Evolutionary conservation across 805 yeast genomes (phyloP), one percentile per base, ranked within the genome.

Genomic region (Lipomyces orientalis): DNA sequence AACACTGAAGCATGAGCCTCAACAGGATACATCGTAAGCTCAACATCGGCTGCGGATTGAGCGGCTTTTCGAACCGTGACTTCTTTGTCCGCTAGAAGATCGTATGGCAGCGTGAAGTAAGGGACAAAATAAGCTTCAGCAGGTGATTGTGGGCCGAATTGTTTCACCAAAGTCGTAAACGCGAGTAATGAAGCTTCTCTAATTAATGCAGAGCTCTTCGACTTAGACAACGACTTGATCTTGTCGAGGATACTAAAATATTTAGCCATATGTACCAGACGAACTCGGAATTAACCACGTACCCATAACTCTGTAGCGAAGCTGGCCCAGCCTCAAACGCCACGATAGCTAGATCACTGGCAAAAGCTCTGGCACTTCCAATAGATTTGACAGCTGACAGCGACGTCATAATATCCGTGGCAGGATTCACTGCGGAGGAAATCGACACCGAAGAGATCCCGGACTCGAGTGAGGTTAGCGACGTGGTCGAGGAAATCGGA

Each of bases 41-140:
- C 80, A 19, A 91, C 80, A 75, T 90, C 95, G 55, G 87, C 80
- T 10, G 97, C 89, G 57, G 86, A 81, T 78, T 88, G 91, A n/a
- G 97, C 97, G 51, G 96, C 89, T 76, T 96, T 87, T 77, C 88
- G 87, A 57, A 94, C 95, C 60, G 88, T 85, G 77, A 86, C 89
- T 75, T 94, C 98, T 79, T 94, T 95, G 75, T 95, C 98, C 60
- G 94, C 87, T 65, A 87, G 83, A 54, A 87, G 81, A 75, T 93
- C 97, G 61, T 89, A 85, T 16, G 91, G 89, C 2, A 84, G 75
- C 5, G 86, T 81, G 67, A 93, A 81, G 54, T 90, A 84, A 63
- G 86, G 88, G 43, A 89, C 78, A 64, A 94, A 82, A 58, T 66
- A 69, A 4, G 70, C 68, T 55, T 69, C 69, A 4, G 72, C 72